phyloP scores from a whole-genome alignment of 1,284 basidiomycete genomes.

The Ceraceosorus guamensis region DNA sequence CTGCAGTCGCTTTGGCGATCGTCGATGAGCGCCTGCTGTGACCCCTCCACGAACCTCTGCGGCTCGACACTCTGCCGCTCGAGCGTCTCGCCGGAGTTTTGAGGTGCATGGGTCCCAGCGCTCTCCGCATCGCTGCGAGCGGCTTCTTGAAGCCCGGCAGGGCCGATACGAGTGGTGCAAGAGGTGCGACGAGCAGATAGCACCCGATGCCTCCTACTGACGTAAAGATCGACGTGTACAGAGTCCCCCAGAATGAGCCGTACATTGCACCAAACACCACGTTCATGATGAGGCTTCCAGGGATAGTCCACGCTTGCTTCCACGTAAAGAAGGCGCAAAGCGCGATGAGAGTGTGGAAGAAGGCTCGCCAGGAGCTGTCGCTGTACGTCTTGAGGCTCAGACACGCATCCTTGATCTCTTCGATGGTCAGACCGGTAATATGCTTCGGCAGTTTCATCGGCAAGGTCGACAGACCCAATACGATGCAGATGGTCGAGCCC shows the following conservation, averaged over 20 bases:
- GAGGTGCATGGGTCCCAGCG: background rate
- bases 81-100: background rate
- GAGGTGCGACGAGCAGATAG: conserved; percentile 36
- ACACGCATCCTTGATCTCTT: conserved; percentile 42
- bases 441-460: conserved; percentile 40
- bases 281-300: conserved; percentile 45
- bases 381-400: conserved; percentile 33
- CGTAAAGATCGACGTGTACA: conserved; percentile 41
- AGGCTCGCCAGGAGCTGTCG: conserved; percentile 20
- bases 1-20: conserved; percentile 1
- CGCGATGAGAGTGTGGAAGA: conserved; percentile 38
- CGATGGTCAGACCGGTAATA: conserved; percentile 38
- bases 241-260: conserved; percentile 37
- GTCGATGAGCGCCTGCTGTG: background rate
- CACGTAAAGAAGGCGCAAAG: conserved; percentile 40
- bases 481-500: conserved; percentile 31
- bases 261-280: conserved; percentile 47
- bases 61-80: background rate
- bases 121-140: conserved; percentile 9
- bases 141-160: conserved; percentile 40
- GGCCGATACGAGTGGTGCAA: conserved; percentile 29
- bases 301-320: conserved; percentile 46
- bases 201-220: conserved; percentile 42
- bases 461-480: conserved; percentile 37
- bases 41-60: background rate